Evolutionary conservation across 2,329 filamentous ascomycete genomes (phyloP).

Genomic region (Ophiocordyceps polyrhachis-furcata): DNA sequence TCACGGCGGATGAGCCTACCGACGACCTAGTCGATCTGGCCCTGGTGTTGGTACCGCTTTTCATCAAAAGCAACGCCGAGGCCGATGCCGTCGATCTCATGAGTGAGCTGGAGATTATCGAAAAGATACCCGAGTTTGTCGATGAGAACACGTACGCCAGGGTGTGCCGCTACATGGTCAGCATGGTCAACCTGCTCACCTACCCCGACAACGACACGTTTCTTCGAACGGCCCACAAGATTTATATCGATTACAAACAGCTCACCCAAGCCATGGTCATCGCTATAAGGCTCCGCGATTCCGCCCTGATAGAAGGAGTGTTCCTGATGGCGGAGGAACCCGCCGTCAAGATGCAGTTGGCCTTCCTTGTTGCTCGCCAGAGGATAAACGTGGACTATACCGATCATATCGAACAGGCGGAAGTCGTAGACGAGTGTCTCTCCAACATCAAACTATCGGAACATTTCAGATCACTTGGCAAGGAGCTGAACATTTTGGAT

Average conservation of each 20-base stretch:
- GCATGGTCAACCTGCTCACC: conserved; percentile 94
- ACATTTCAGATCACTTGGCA: conserved; percentile 83
- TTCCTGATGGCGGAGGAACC: conserved; percentile 67
- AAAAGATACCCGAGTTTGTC: conserved; percentile 71
- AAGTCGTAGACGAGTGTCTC: conserved; percentile 63
- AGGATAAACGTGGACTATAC: conserved; percentile 63
- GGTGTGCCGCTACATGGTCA: conserved; percentile 95
- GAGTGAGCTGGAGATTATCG: conserved; percentile 95
- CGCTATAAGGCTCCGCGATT: conserved; percentile 82
- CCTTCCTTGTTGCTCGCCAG: conserved; percentile 81
- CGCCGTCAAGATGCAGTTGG: conserved; percentile 78
- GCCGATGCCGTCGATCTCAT: conserved; percentile 94
- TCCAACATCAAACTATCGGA: conserved; percentile 77
- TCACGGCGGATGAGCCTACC: conserved; percentile 68
- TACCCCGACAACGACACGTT: conserved; percentile 96
- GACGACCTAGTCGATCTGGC: conserved; percentile 76
- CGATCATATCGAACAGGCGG: conserved; percentile 48
- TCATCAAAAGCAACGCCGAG: conserved; percentile 93
- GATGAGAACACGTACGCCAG: conserved; percentile 87
- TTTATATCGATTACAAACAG: conserved; percentile 87
- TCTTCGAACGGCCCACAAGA: conserved; percentile 76
- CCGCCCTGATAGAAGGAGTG: conserved; percentile 62
- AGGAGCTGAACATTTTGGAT: conserved; percentile 91
- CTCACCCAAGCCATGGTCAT: conserved; percentile 85
- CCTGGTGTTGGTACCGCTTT: conserved; percentile 72